These are phyloP conservation scores for Naegleria gruberi DNA, from an alignment of 208 protist genomes.

Conservation along the genomic window DNA sequence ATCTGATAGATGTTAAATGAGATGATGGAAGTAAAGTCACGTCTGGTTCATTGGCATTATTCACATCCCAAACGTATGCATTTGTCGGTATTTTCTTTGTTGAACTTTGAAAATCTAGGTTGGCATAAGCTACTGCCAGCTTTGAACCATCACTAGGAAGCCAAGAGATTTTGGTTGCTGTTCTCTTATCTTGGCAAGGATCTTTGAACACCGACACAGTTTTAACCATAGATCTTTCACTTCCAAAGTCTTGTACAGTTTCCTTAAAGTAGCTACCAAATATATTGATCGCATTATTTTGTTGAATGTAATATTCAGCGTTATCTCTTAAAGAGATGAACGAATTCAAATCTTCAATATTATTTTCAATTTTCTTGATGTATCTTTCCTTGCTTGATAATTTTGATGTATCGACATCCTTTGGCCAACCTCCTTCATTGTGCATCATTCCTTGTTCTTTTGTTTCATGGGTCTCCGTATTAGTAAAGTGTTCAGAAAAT, in stretches of 20 bases:
- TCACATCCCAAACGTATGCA: constrained; percentile 92
- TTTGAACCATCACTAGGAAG: constrained; percentile 77
- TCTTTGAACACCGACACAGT: constrained; percentile 87
- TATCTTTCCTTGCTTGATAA: constrained; percentile 90
- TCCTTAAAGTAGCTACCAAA: constrained; percentile 89
- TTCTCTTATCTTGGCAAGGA: constrained; percentile 67
- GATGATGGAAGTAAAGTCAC: constrained; percentile 80
- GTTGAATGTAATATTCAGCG: constrained; percentile 79
- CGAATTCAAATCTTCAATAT: constrained; percentile 81
- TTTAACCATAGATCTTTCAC: constrained; percentile 75
- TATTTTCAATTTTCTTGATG: constrained; percentile 88
- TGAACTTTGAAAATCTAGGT: constrained; percentile 83
- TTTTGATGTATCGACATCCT: constrained; percentile 84
- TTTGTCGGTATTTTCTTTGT: constrained; percentile 74
- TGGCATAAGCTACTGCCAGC: constrained; percentile 84
- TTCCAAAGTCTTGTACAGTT: constrained; percentile 54
- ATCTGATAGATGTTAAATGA: constrained; percentile 83
- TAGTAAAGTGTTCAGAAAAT: constrained; percentile 78
- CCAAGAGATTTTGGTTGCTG: constrained; percentile 83
- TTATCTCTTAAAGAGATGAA: constrained; percentile 71
- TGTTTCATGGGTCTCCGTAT: constrained; percentile 81
- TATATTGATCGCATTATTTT: constrained; percentile 95
- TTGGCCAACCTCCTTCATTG: constrained; percentile 91
- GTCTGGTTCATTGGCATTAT: constrained; percentile 87
- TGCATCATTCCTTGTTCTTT: constrained; percentile 80